Base-by-base conservation (phyloP, 2,329 filamentous ascomycete species). In the Trichothecium sympodiale region DNA sequence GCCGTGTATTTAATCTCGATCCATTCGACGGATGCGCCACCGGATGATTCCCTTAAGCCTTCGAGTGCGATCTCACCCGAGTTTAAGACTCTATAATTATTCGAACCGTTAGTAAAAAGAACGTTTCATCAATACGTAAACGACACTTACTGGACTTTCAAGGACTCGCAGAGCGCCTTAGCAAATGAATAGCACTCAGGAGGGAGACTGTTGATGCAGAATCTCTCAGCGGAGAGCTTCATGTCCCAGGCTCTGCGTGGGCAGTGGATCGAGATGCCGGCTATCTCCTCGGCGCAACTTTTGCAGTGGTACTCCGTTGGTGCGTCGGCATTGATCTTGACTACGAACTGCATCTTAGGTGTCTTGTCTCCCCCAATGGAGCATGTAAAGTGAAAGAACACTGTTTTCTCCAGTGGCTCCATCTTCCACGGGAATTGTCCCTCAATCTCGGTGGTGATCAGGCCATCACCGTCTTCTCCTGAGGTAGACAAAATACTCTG, bases 1-100 rank as follows among this genome's bases (percentile, higher is more conserved):
- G 43, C 51, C 3, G 43, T 20, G 10, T 53, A 52, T 1, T 41
- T 41, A 14, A 52, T 41, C 1, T 34, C 37, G 25, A 47, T 40
- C 10, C 36, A 34, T 13, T 43, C 33, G 12, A 56, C 36, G 5
- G 12, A 10, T 38, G 39, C 43, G 20, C 14, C 34, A n/a, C 18
- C 39, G 4, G 6, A 25, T 12, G 12, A 31, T 10, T 41, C 35
- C 17, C 23, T 39, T 10, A 31, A 40, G 2, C 43, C 39, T 14
- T 45, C 38, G 14, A 56, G 33, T 2, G 33, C 29, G 3, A 46
- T 31, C 14, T 48, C 38, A 10, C 41, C 48, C 16, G 41, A 35
- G 2, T 41, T 25, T 10, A 25, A 25, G 20, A 25, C 10, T 20
- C 8, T 23, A n/a, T 9, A 28, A 14, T n/a, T 36, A 12, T 14